A percentile compares a stretch with the other conserved stretches of the same genome.
Conservation (phyloP, 768 basidiomycete genomes). For the Rubroboletus pulcherrimus region DNA sequence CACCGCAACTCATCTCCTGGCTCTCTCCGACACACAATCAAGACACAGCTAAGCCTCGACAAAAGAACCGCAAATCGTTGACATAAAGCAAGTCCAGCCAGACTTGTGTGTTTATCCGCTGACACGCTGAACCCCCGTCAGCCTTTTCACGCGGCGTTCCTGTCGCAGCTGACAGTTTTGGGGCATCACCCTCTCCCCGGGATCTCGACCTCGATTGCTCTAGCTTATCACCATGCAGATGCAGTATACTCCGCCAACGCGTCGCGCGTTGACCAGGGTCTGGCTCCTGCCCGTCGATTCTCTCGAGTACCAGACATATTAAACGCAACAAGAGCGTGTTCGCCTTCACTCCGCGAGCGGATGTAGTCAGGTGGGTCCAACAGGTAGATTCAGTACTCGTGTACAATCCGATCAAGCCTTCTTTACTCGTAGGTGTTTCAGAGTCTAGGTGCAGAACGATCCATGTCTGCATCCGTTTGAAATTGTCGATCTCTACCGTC, state of each 20-base stretch:
- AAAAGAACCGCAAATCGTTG: slow-evolving; percentile 13
- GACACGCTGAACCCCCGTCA: slow-evolving; percentile 10
- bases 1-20: background rate
- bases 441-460: slow-evolving; percentile 7
- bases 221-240: slow-evolving; percentile 10
- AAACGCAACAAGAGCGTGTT: slow-evolving; percentile 20
- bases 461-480: slow-evolving; percentile 12
- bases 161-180: slow-evolving; percentile 32
- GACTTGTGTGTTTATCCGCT: slow-evolving; percentile 9
- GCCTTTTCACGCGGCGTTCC: slow-evolving; percentile 17
- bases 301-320: slow-evolving; percentile 2
- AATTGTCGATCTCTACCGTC: slow-evolving; percentile 16
- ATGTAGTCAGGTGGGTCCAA: slow-evolving; percentile 12
- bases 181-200: slow-evolving; percentile 20
- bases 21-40: background rate
- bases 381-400: background rate
- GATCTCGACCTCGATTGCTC: background rate
- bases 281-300: slow-evolving; percentile 8
- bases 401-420: slow-evolving; percentile 1
- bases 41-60: slow-evolving; percentile 7
- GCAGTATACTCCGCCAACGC: background rate
- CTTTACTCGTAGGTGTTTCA: background rate
- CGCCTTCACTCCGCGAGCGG: slow-evolving; percentile 8
- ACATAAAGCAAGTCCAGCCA: slow-evolving; percentile 24
- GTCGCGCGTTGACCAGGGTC: slow-evolving; percentile 18